Evolutionary conservation across 2,329 filamentous ascomycete genomes (phyloP), one percentile per base, ranked within the genome.

Genomic region (Penicillium sp.): DNA sequence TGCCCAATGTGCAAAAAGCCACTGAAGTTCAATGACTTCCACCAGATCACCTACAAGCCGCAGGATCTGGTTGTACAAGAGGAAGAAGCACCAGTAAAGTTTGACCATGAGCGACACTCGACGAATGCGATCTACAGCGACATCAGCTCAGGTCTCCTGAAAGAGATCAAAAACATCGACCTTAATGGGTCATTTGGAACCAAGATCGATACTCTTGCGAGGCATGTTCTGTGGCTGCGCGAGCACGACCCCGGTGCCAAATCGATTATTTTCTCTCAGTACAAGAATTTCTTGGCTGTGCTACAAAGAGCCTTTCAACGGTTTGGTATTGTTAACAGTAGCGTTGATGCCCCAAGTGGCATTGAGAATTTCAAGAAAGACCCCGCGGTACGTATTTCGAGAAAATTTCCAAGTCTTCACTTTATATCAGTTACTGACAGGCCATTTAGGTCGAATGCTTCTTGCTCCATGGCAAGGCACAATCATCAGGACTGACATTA

Each of bases 181-280:
- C 78, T 97, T 1, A 75, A 84, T 9, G 75, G 73, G 13, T 91
- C 88, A 0, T 97, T 90, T 64, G 91, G 91, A 1, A 95, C 90
- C 0, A 99, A 97, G 71, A 87, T 97, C 15, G 91, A 97, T 68
- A 95, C 85, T 0, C 74, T 93, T 2, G 81, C 87, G 23, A 83
- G 90, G 2, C 94, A 97, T 68, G 73, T 97, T 2, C 73, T 96
- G 13, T 97, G 90, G 90, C 79, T 97, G 17, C 85, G 93, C 2
- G 80, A 88, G 59, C 84, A 89, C 41, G 91, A 97, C 60, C 90
- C 91, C 0, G 91, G 91, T 0, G 85, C 91, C 8, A 97, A 97
- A 68, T 89, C 90, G 0, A 89, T 99, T 67, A 82, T 97, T n/a
- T 99, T 96, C 70, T 95, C 90, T 1, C 93, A 97, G 73, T 94